These are phyloP conservation scores for Saccharomyces jurei DNA, from an alignment of 805 yeast genomes.

Conservation along the genomic window DNA sequence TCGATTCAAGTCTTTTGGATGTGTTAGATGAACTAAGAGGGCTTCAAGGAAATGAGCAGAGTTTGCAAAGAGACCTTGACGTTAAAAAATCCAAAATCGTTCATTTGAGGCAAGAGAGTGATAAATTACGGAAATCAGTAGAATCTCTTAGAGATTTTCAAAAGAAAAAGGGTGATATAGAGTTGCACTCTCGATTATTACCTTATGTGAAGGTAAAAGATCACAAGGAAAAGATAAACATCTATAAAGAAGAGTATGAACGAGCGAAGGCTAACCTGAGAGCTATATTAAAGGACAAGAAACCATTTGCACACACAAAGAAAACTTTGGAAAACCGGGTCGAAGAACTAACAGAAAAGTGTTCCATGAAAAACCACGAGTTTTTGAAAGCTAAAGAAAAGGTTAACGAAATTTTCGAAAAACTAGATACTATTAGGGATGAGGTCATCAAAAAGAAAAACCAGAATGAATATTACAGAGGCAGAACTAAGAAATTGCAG, in stretches of 20 bases:
- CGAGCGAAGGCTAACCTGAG: conserved; percentile 25
- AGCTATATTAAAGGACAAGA: conserved; percentile 17
- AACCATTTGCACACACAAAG: conserved; percentile 25
- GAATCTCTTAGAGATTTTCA: conserved; percentile 40
- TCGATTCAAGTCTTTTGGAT: conserved; percentile 51
- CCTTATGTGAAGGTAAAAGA: conserved; percentile 44
- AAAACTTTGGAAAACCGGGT: conserved; percentile 20
- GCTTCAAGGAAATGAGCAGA: conserved; percentile 39
- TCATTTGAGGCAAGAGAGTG: conserved; percentile 31
- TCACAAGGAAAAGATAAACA: conserved; percentile 25
- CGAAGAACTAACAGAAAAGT: conserved; percentile 7
- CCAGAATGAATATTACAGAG: conserved; percentile 16
- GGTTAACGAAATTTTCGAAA: conserved; percentile 5
- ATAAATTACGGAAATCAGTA: conserved; percentile 41
- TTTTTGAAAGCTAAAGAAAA: not conserved
- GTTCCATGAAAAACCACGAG: conserved; percentile 11
- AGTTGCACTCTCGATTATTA: conserved; percentile 38
- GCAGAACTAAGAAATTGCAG: conserved; percentile 15
- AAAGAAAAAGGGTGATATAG: conserved; percentile 39
- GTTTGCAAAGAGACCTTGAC: conserved; percentile 32
- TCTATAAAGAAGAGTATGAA: conserved; percentile 23
- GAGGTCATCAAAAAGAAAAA: conserved; percentile 11
- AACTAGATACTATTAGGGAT: conserved; percentile 12
- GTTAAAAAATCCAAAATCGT: conserved; percentile 27
- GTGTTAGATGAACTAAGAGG: conserved; percentile 51